Conservation (phyloP, 345 rosid genomes). For the Anastatica hierochuntica region DNA sequence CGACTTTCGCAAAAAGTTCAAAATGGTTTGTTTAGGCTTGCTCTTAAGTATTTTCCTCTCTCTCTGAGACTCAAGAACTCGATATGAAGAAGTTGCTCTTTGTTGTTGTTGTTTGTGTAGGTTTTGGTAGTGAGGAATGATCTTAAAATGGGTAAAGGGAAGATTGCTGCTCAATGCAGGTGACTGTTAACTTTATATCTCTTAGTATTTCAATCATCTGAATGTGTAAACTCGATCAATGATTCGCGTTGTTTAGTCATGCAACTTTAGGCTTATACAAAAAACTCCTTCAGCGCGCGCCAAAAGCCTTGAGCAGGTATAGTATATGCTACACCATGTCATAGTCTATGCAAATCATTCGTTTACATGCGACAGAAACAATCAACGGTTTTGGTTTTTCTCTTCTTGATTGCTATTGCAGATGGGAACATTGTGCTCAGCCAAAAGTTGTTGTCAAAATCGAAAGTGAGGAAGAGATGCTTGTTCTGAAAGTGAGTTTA, state of each 20-base stretch:
- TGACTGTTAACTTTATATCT: slow-evolving; percentile 11
- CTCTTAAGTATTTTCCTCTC: neutral
- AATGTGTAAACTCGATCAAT: neutral
- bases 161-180: slow-evolving; percentile 99
- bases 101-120: slow-evolving; percentile 30
- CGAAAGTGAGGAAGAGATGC: slow-evolving; percentile 84
- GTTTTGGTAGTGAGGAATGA: slow-evolving; percentile 91
- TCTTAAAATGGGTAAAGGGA: slow-evolving; percentile 98
- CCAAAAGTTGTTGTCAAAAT: slow-evolving; percentile 97
- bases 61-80: neutral
- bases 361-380: neutral
- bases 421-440: slow-evolving; percentile 94
- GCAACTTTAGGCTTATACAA: slow-evolving; percentile 95
- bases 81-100: neutral
- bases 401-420: slow-evolving; percentile 24
- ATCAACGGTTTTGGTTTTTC: neutral
- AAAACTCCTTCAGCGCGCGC: slow-evolving; percentile 65
- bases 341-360: neutral
- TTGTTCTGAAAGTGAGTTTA: slow-evolving; percentile 70
- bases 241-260: slow-evolving; percentile 45
- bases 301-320: slow-evolving; percentile 78
- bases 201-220: neutral
- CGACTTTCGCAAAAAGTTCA: slow-evolving; percentile 64
- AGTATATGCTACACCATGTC: neutral
- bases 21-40: slow-evolving; percentile 45